Base-by-base conservation (phyloP, 257 asterid genomes). In the Primulina eburnea region DNA sequence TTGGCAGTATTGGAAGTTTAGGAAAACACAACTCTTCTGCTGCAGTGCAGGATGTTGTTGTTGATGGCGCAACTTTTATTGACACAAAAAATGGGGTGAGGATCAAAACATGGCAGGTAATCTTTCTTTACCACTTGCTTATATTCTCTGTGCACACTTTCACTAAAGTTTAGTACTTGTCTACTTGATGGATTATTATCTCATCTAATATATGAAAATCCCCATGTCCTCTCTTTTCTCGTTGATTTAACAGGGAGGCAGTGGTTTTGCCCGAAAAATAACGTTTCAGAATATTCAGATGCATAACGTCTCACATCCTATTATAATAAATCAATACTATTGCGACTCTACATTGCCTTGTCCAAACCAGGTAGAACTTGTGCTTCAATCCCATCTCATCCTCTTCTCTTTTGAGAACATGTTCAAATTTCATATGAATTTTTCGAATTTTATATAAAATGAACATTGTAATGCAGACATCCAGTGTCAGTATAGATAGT, bases 51-150 rank as follows among this genome's bases (percentile, higher is more conserved):
- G 92, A 92, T 75, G 77, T 92, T 32, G 28, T 70, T 67, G 92
- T 92, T 28, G 69, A 73, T 62, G 88, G 89, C 53, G 95, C 85
- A 26, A 16, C 35, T 71, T 32, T 92, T 29, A 73, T 79, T 70
- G 64, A 85, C 70, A 83, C 96, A 0, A 76, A 75, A 64, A 92
- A 88, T 60, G 98, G 98, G 20, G 83, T 81, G 62, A 85, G 98
- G 87, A 92, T 92, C 84, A 92, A 92, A 76, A 87, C 96, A 53
- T 89, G 96, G 96, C 98, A 89, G 97, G 97, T 87, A 69, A 73
- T 50, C 24, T 64, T 75, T 50, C 50, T 60, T 56, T 28, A 18
- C 30, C n/a, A 72, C 26, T 14, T 32, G 28, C 69, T 43, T 53
- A 16, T 58, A 2, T 40, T 18, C 59, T 34, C 3, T 6, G 50